Evolutionary conservation across 2,329 filamentous ascomycete species (phyloP).

Genomic region (Geosmithia putterillii): DNA sequence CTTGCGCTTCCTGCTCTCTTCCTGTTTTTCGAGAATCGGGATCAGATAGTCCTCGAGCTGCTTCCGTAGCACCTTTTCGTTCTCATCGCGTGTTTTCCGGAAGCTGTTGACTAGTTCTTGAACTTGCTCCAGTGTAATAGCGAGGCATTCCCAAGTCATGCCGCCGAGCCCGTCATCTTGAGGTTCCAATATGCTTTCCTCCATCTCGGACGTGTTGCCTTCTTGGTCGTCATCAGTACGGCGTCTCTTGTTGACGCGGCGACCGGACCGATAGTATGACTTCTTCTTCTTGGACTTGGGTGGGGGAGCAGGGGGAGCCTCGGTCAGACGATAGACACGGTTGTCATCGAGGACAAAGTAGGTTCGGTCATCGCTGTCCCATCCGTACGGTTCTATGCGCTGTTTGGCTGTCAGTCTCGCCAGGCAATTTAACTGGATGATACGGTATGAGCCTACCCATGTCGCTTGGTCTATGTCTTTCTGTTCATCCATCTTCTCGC

Average conservation of each 20-base stretch:
- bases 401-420: slow-evolving; percentile 17
- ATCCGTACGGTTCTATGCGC: slow-evolving; percentile 75
- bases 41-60: slow-evolving; percentile 67
- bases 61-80: slow-evolving; percentile 68
- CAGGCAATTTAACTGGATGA: background rate
- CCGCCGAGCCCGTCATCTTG: slow-evolving; percentile 57
- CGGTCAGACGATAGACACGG: slow-evolving; percentile 78
- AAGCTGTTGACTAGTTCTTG: slow-evolving; percentile 58
- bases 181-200: slow-evolving; percentile 8
- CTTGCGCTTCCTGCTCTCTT: slow-evolving; percentile 62
- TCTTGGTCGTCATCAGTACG: slow-evolving; percentile 5
- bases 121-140: slow-evolving; percentile 70
- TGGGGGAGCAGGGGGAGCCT: slow-evolving; percentile 48
- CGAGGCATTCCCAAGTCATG: slow-evolving; percentile 84
- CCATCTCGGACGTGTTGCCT: slow-evolving; percentile 16
- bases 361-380: slow-evolving; percentile 74
- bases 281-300: slow-evolving; percentile 56
- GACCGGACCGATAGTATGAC: slow-evolving; percentile 27
- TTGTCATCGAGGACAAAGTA: slow-evolving; percentile 94
- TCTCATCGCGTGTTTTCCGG: slow-evolving; percentile 64
- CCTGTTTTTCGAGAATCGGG: slow-evolving; percentile 71
- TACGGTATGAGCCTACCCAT: slow-evolving; percentile 74
- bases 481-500: slow-evolving; percentile 74
- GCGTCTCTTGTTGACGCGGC: slow-evolving; percentile 59
- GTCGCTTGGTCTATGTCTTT: slow-evolving; percentile 68